A percentile compares a stretch with the other conserved stretches of the same genome.
Conservation (phyloP, 2,329 filamentous ascomycete species). For the Pochonia chlamydosporia region DNA sequence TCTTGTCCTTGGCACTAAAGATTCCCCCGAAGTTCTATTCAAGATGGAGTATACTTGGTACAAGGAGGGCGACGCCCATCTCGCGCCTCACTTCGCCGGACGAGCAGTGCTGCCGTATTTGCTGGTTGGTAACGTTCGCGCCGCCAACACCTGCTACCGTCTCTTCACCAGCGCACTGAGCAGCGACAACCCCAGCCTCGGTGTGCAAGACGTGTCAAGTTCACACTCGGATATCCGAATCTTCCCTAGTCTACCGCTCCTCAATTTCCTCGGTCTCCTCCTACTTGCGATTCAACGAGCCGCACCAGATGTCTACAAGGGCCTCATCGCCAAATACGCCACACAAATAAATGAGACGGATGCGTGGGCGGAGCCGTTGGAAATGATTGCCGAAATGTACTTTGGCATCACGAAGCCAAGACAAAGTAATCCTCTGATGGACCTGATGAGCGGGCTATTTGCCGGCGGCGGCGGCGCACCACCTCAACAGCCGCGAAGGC, state of each 20-base stretch:
- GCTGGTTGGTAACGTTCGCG: constrained; percentile 81
- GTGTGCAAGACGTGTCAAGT: constrained; percentile 75
- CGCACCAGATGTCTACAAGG: constrained; percentile 69
- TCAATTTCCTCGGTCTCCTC: constrained; percentile 88
- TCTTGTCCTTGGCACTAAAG: constrained; percentile 79
- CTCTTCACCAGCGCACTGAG: constrained; percentile 44
- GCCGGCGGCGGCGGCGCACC: constrained; percentile 61
- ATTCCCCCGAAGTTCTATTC: constrained; percentile 75
- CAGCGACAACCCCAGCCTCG: constrained; percentile 45
- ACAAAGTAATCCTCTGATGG: constrained; percentile 87
- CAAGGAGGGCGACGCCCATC: constrained; percentile 78
- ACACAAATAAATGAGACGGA: constrained; percentile 69
- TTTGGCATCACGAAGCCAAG: constrained; percentile 85
- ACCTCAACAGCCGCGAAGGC: constrained; percentile 30
- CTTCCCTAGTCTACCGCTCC: constrained; percentile 84
- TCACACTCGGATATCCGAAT: constrained; percentile 68
- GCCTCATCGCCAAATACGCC: constrained; percentile 77
- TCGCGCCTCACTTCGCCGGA: constrained; percentile 78
- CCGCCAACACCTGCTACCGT: constrained; percentile 76
- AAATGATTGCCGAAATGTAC: constrained; percentile 92
- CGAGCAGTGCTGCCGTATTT: constrained; percentile 89
- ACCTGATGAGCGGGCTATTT: constrained; percentile 97
- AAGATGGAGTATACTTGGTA: constrained; percentile 94
- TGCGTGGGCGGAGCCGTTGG: constrained; percentile 75
- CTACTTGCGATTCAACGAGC: constrained; percentile 79